A percentile compares a stretch with the other conserved stretches of the same genome.
These are phyloP conservation scores for Colletotrichum tofieldiae DNA, from an alignment of 2,329 filamentous ascomycete species.

Conservation along the genomic window DNA sequence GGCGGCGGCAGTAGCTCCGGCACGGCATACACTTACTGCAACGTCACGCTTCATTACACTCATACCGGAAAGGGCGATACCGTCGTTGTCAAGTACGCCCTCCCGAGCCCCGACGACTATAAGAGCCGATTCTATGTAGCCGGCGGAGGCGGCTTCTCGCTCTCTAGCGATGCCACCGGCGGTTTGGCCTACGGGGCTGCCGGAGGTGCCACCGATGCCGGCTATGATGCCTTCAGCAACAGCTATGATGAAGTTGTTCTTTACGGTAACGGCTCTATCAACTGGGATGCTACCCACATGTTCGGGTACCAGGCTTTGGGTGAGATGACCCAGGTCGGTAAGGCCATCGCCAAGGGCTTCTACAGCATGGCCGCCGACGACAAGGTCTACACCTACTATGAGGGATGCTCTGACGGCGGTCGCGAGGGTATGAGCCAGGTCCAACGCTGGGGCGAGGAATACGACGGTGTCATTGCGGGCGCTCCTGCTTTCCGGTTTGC, in stretches of 20 bases:
- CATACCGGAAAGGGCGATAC: slow-evolving; percentile 56
- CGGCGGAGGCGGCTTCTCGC: slow-evolving; percentile 62
- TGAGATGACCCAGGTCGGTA: slow-evolving; percentile 55
- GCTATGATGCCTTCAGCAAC: slow-evolving; percentile 63
- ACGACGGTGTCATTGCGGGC: slow-evolving; percentile 62
- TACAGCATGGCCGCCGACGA: slow-evolving; percentile 56
- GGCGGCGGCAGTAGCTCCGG: slow-evolving; percentile 51
- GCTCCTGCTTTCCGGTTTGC: slow-evolving; percentile 62
- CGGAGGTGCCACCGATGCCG: slow-evolving; percentile 64
- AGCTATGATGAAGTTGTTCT: slow-evolving; percentile 55
- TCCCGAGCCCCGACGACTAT: slow-evolving; percentile 60
- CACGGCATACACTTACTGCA: slow-evolving; percentile 58
- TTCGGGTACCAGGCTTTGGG: slow-evolving; percentile 34
- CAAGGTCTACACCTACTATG: slow-evolving; percentile 67
- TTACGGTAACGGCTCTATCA: slow-evolving; percentile 50
- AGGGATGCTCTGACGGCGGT: slow-evolving; percentile 64
- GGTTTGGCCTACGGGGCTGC: slow-evolving; percentile 63
- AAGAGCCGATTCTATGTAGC: slow-evolving; percentile 62
- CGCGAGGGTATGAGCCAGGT: slow-evolving; percentile 65
- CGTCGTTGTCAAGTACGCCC: slow-evolving; percentile 58
- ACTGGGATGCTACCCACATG: slow-evolving; percentile 32
- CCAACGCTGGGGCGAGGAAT: slow-evolving; percentile 57
- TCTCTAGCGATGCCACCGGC: slow-evolving; percentile 50
- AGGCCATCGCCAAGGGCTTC: slow-evolving; percentile 62
- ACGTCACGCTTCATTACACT: slow-evolving; percentile 62